Conservation (phyloP, 176 grass and related monocot genomes). For the Triticum urartu region DNA sequence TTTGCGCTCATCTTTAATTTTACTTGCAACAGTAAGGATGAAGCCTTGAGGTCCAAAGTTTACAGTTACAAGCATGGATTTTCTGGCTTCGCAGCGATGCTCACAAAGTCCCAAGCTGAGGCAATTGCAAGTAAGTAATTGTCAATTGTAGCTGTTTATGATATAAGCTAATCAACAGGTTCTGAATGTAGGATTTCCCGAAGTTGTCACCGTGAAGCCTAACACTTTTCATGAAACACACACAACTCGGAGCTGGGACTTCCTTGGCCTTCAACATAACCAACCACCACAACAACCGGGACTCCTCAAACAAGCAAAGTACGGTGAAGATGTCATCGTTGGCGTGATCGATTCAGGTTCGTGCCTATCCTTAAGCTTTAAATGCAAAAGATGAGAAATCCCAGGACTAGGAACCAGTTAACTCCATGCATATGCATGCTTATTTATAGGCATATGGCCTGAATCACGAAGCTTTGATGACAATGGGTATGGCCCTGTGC, state of each 20-base stretch:
- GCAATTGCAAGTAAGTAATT: not conserved
- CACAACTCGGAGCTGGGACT: conserved; percentile 50
- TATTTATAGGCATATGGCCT: conserved; percentile 33
- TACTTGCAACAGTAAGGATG: not conserved
- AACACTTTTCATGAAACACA: not conserved
- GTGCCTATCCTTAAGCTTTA: too few species aligned
- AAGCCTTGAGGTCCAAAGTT: not conserved
- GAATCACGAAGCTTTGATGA: too few species aligned
- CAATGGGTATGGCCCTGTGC: too few species aligned
- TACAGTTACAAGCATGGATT: conserved; percentile 29
- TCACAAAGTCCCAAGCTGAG: conserved; percentile 7
- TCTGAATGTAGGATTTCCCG: conserved; percentile 20
- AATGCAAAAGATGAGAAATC: too few species aligned
- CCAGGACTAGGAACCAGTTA: too few species aligned
- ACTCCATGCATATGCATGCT: too few species aligned
- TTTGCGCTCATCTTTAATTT: not conserved
- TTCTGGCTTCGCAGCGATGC: conserved; percentile 21
- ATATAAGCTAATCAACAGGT: too few species aligned
- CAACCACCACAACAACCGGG: not conserved
- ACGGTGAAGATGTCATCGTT: conserved; percentile 50
- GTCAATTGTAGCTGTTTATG: too few species aligned
- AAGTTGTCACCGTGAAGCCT: conserved; percentile 32
- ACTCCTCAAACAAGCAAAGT: conserved; percentile 23
- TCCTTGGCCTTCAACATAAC: conserved; percentile 5
- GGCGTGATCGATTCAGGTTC: conserved; percentile 37